Evolutionary conservation across 768 basidiomycete genomes (phyloP).

Genomic region (Rhodotorula babjevae): DNA sequence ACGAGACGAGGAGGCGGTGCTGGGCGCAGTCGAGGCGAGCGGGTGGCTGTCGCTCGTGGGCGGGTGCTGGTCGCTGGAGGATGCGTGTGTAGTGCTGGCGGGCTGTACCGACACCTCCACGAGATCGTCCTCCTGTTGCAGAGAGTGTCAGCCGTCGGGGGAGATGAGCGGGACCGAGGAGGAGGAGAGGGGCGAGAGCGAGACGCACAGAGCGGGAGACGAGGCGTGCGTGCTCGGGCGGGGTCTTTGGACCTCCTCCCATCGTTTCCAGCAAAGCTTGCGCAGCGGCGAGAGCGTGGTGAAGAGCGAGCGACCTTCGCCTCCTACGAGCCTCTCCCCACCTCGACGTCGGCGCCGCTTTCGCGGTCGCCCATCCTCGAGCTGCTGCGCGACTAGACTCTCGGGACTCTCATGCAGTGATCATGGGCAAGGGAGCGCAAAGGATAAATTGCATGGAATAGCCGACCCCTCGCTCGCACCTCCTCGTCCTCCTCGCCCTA

Average conservation of each 20-base stretch:
- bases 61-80: background rate
- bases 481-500: too few species aligned
- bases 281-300: too few species aligned
- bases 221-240: constrained; percentile 5
- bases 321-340: too few species aligned
- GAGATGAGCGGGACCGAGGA: background rate
- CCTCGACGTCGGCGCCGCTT: too few species aligned
- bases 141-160: background rate
- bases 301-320: too few species aligned
- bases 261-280: background rate
- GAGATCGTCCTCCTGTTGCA: constrained; percentile 24
- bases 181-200: background rate
- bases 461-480: too few species aligned
- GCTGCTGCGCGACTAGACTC: too few species aligned
- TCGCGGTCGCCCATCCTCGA: too few species aligned
- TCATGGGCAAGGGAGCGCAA: too few species aligned
- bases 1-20: constrained; percentile 8
- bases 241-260: constrained; percentile 25
- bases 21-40: background rate
- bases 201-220: constrained; percentile 14
- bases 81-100: too few species aligned
- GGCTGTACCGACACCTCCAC: constrained; percentile 6
- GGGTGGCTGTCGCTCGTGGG: background rate
- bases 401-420: too few species aligned
- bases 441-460: too few species aligned